A percentile compares a stretch with the other conserved stretches of the same genome.
phyloP scores from a whole-genome alignment of 495 filamentous ascomycete species.

The Chaetomidium leptoderma region DNA sequence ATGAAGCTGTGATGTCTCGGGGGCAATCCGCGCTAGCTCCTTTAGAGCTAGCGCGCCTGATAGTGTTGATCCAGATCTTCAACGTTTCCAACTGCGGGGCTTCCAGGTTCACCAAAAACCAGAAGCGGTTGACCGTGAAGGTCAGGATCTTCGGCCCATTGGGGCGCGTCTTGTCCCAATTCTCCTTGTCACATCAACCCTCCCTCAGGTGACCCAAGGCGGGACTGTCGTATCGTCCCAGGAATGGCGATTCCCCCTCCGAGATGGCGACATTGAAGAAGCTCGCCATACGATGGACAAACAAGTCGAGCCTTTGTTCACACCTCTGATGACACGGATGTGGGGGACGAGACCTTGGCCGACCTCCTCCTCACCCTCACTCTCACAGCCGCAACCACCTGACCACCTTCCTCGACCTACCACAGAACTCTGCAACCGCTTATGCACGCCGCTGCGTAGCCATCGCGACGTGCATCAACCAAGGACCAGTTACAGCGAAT shows the following conservation, averaged over 20 bases:
- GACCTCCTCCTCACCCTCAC: no score
- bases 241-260: neutral
- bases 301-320: neutral
- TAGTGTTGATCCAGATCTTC: constrained; percentile 14
- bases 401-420: no score
- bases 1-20: neutral
- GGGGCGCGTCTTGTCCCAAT: no score
- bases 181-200: constrained; percentile 6
- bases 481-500: no score
- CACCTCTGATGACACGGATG: no score
- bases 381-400: no score
- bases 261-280: constrained; percentile 3
- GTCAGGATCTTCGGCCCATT: neutral
- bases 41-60: neutral
- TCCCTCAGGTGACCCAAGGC: constrained; percentile 1
- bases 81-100: constrained; percentile 10
- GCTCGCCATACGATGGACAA: neutral
- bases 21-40: neutral
- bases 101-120: neutral
- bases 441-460: no score
- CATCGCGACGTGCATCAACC: no score
- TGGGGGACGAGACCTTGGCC: no score
- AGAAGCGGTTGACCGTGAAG: constrained; percentile 4
- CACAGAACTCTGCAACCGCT: no score
- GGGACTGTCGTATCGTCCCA: neutral